Conservation (phyloP, 345 rosid genomes). For the Nasturtium officinale region DNA sequence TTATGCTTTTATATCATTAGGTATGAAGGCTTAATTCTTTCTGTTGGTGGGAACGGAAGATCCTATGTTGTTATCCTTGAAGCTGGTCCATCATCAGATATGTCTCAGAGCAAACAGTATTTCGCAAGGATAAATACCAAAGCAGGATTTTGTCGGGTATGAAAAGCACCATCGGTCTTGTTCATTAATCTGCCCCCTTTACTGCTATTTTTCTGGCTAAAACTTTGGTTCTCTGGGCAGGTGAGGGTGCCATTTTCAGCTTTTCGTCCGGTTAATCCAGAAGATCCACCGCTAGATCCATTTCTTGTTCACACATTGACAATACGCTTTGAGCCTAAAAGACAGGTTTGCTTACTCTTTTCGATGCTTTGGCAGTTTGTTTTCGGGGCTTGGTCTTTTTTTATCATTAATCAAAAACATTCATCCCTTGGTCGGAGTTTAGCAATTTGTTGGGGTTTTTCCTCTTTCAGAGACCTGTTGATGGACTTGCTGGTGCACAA, state of each 20-base stretch:
- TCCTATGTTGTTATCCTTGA: conserved; percentile 89
- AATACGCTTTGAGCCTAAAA: conserved; percentile 93
- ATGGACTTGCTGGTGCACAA: conserved; percentile 60
- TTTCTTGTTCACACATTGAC: conserved; percentile 92
- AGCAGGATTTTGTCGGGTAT: conserved; percentile 92
- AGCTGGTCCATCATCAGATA: conserved; percentile 92
- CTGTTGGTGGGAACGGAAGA: conserved; percentile 98
- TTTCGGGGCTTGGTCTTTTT: background rate
- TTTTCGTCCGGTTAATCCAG: conserved; percentile 92
- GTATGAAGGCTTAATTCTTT: conserved; percentile 89
- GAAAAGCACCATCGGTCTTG: conserved; percentile 18
- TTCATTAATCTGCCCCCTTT: background rate
- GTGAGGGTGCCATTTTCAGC: conserved; percentile 94
- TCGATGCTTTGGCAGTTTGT: background rate
- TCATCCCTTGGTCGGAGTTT: background rate
- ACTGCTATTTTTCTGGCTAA: conserved; percentile 1
- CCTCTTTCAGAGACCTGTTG: conserved; percentile 68
- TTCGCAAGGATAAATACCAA: conserved; percentile 90
- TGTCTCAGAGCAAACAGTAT: conserved; percentile 81
- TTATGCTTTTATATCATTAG: conserved; percentile 42
- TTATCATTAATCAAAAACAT: background rate
- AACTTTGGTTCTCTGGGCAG: conserved; percentile 52
- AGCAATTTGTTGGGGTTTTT: conserved; percentile 17
- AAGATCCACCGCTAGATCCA: conserved; percentile 92
- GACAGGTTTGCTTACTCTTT: conserved; percentile 65